phyloP scores from a whole-genome alignment of 441 rosid species.

The Corymbia citriodora region DNA sequence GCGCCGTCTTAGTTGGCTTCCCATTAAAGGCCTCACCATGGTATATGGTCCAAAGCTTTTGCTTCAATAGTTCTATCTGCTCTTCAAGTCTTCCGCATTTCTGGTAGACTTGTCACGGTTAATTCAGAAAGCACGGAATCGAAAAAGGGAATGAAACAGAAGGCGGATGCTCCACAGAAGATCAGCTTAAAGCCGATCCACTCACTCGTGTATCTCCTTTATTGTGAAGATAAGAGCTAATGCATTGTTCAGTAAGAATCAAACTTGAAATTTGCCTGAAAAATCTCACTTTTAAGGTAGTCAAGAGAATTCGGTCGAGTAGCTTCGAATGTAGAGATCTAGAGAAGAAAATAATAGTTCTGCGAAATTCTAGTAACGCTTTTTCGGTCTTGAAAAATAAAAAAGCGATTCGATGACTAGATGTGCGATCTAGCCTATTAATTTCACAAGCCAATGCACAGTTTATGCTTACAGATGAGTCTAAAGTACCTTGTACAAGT shows the following conservation, averaged over 20 bases:
- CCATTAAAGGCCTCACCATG: conserved; percentile 66
- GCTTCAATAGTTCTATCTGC: conserved; percentile 53
- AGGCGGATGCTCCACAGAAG: neutral
- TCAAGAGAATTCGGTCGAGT: neutral
- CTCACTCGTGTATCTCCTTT: neutral
- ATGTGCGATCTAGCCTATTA: neutral
- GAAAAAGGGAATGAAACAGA: neutral
- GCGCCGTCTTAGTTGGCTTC: conserved; percentile 62
- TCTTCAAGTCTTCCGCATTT: conserved; percentile 63
- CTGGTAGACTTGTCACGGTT: conserved; percentile 21
- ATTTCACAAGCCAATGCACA: neutral
- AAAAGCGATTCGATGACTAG: neutral
- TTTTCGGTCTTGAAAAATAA: neutral
- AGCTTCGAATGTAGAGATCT: neutral
- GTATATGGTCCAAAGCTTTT: conserved; percentile 53
- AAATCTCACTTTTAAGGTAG: neutral
- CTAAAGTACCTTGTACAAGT: conserved; percentile 54
- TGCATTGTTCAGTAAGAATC: neutral
- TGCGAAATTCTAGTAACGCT: neutral
- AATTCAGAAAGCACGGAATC: neutral
- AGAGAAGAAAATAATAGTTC: neutral
- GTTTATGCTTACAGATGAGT: neutral
- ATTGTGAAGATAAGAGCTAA: neutral
- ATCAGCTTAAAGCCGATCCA: neutral
- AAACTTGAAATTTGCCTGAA: neutral